These are phyloP conservation scores for Eucalyptus urophylla DNA, from an alignment of 345 rosid species.

Conservation along the genomic window DNA sequence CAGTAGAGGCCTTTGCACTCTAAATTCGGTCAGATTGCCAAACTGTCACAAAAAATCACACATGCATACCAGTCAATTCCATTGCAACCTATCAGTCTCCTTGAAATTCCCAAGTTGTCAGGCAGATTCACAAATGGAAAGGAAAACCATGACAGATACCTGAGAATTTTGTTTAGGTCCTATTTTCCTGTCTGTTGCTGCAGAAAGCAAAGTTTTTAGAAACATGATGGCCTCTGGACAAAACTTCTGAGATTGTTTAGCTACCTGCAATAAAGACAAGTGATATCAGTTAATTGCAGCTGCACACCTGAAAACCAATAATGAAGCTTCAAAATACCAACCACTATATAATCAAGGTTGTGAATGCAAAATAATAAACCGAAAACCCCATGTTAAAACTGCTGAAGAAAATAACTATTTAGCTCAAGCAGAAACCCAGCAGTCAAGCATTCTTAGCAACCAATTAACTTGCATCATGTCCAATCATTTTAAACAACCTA, in stretches of 20 bases:
- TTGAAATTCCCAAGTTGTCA: background rate
- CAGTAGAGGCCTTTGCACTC: constrained; percentile 38
- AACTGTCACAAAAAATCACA: constrained; percentile 29
- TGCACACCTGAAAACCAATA: background rate
- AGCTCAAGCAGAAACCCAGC: background rate
- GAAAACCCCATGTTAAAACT: background rate
- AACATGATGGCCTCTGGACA: constrained; percentile 80
- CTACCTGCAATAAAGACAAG: constrained; percentile 22
- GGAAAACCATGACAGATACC: constrained; percentile 14
- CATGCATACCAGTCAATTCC: background rate
- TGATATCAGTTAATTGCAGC: background rate
- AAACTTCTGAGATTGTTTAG: constrained; percentile 61
- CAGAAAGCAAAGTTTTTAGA: constrained; percentile 48
- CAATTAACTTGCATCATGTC: background rate
- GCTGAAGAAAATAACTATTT: background rate
- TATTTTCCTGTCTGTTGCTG: constrained; percentile 30
- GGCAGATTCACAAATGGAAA: background rate
- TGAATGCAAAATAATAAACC: background rate
- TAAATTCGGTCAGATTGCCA: constrained; percentile 46
- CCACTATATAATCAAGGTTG: background rate
- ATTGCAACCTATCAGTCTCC: background rate
- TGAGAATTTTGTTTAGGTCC: constrained; percentile 32
- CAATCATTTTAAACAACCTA: background rate
- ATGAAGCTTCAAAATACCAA: background rate
- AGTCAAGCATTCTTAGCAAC: background rate